A percentile compares a stretch with the other conserved stretches of the same genome.
phyloP scores from a whole-genome alignment of 495 filamentous ascomycete genomes.

The Aspergillus carlsbadensis region DNA sequence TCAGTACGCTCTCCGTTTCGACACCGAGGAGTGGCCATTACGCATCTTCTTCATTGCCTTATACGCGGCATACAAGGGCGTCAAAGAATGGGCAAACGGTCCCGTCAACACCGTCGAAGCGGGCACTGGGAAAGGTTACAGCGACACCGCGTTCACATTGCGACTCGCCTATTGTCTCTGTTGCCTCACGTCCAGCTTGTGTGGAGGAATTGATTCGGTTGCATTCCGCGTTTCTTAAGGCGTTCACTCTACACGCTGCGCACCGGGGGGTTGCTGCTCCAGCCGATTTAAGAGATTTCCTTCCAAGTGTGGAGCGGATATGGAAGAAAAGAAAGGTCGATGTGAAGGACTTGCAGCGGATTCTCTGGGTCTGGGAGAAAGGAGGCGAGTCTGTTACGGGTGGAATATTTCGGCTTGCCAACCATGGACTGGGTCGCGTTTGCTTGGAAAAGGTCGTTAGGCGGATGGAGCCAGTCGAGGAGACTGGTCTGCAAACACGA shows the following conservation, averaged over 20 bases:
- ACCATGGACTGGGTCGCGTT: constrained; percentile 44
- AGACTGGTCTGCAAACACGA: constrained; percentile 33
- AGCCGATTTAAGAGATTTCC: constrained; percentile 42
- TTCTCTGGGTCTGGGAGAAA: constrained; percentile 43
- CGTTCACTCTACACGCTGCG: constrained; percentile 40
- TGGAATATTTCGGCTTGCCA: constrained; percentile 35
- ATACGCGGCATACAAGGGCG: constrained; percentile 21
- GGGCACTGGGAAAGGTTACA: constrained; percentile 3
- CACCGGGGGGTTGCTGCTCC: constrained; percentile 39
- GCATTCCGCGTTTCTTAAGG: constrained; percentile 40
- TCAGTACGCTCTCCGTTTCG: constrained; percentile 37
- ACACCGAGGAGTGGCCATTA: constrained; percentile 42
- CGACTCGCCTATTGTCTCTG: background rate
- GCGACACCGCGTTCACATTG: background rate
- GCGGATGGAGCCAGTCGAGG: constrained; percentile 23
- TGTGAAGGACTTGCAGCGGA: constrained; percentile 41
- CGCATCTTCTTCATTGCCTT: constrained; percentile 15
- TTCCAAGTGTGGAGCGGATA: constrained; percentile 38
- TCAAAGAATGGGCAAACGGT: background rate
- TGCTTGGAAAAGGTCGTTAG: constrained; percentile 28
- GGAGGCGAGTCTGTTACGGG: constrained; percentile 19
- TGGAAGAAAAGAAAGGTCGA: constrained; percentile 51
- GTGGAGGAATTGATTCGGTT: constrained; percentile 38
- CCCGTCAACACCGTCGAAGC: constrained; percentile 34
- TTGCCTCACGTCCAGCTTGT: constrained; percentile 28